Conservation (phyloP, 2,329 filamentous ascomycete species). For the Talaromyces marneffei region DNA sequence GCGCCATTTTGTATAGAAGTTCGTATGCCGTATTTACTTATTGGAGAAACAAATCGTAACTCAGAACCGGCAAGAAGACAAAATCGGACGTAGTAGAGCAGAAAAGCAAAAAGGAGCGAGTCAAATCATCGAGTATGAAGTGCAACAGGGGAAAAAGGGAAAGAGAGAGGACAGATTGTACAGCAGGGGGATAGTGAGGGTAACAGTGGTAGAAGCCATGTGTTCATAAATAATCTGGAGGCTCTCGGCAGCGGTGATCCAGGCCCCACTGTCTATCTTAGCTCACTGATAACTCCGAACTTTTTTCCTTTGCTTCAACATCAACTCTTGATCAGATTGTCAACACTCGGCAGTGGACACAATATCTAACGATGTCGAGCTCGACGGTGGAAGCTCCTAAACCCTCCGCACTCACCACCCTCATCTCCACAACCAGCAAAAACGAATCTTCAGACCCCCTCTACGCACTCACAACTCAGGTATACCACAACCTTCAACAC, state of each 20-base stretch:
- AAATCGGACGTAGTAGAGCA: neutral
- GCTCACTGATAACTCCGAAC: conserved; percentile 1
- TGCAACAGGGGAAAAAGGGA: neutral
- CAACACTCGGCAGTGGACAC: neutral
- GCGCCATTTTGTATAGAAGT: conserved; percentile 53
- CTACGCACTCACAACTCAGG: conserved; percentile 50
- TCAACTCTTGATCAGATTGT: neutral
- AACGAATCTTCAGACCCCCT: conserved; percentile 20
- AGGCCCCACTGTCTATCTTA: neutral
- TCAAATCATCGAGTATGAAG: neutral
- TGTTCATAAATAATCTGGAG: conserved; percentile 13
- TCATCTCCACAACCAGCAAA: conserved; percentile 29
- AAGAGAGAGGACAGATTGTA: conserved; percentile 1
- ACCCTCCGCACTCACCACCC: conserved; percentile 37
- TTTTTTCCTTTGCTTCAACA: conserved; percentile 16
- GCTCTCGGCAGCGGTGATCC: neutral
- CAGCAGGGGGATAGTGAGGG: neutral
- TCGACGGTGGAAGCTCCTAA: conserved; percentile 16
- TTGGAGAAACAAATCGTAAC: neutral
- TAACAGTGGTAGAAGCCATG: conserved; percentile 12
- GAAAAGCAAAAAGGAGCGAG: neutral
- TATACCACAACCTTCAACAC: conserved; percentile 59
- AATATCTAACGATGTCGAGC: neutral
- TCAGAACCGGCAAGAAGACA: neutral
- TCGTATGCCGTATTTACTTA: neutral